Evolutionary conservation across 2,329 filamentous ascomycete genomes (phyloP), one percentile per base, ranked within the genome.

Genomic region (Acrodontium crateriforme): DNA sequence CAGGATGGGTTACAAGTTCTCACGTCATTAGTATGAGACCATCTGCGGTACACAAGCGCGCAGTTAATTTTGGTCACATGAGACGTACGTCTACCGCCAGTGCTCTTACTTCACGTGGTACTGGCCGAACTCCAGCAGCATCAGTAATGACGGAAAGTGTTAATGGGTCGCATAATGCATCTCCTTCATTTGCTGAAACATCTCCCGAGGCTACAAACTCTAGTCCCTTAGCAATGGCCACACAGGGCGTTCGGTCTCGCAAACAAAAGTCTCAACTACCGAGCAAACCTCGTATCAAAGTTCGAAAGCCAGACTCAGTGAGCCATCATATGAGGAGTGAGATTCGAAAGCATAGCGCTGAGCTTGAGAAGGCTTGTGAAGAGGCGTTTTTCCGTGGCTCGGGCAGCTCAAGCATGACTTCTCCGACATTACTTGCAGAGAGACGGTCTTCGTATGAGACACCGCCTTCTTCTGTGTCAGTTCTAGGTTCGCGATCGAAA

Each of bases 281-380:
- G 10, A 40, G 45, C 21, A 42, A 44, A 8, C 47, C 49, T 17
- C 43, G 41, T 8, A 48, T 49, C 37, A 53, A 45, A 28, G 40
- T 42, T 5, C 48, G 52, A 26, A 66, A 50, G 37, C 34, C 48
- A 12, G 55, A 35, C 38, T 62, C 49, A 24, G 61, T 60, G 1
- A 63, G 57, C 30, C 60, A 67, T 20, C 59, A 62, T 25, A 76
- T 73, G 54, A 75, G 71, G 41, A 82, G 84, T 33, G 85, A 93
- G 49, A 69, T 89, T 29, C 69, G 82, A 5, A 77, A 87, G 42
- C 78, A 91, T 32, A 92, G 83, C 42, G 72, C 71, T 43, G 83
- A 83, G 44, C 74, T 94, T 36, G 82, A 83, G 27, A 82, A 83
- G 53, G 81, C 89, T 33, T 91, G 85, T 46, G 85, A 95, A 46